Percentiles rank a stretch among this genome's conserved stretches.
These are phyloP conservation scores for Platanthera guangdongensis DNA, from an alignment of 106 monocot genomes.

Conservation along the genomic window DNA sequence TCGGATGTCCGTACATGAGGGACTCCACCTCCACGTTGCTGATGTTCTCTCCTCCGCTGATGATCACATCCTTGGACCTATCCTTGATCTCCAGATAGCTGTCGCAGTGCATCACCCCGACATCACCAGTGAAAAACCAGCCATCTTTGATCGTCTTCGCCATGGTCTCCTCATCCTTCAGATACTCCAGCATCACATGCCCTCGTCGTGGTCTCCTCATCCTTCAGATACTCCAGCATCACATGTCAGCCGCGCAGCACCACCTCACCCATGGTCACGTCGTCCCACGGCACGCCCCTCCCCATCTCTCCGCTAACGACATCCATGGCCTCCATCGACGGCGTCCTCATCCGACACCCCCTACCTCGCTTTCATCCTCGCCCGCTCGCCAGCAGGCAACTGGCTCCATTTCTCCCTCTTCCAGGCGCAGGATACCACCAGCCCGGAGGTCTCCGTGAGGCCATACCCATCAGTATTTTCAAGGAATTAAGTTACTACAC, in stretches of 20 bases:
- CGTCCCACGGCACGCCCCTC: constrained; percentile 22
- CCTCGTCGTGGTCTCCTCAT: constrained; percentile 1
- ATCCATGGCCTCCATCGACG: constrained; percentile 24
- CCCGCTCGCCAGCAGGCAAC: constrained; percentile 36
- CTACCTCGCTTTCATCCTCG: constrained; percentile 50
- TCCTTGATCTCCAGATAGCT: constrained; percentile 32
- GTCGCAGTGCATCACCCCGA: constrained; percentile 25
- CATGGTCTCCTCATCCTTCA: constrained; percentile 1
- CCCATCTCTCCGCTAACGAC: constrained; percentile 22
- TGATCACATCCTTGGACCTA: constrained; percentile 28
- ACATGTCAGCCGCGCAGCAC: background rate
- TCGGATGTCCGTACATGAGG: constrained; percentile 19
- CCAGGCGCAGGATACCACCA: constrained; percentile 39
- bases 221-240: constrained; percentile 7
- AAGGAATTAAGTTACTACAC: too few species aligned
- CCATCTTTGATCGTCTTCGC: background rate
- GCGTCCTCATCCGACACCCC: constrained; percentile 22
- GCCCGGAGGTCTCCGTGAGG: constrained; percentile 34
- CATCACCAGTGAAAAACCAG: constrained; percentile 29
- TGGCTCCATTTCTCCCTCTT: constrained; percentile 47
- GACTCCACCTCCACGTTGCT: constrained; percentile 57
- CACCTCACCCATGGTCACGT: constrained; percentile 13
- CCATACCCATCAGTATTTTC: constrained; percentile 33
- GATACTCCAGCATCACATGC: constrained; percentile 3
- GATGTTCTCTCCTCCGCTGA: constrained; percentile 28